Evolutionary conservation across 1,284 basidiomycete genomes (phyloP).

Genomic region (Vanrija sp.): DNA sequence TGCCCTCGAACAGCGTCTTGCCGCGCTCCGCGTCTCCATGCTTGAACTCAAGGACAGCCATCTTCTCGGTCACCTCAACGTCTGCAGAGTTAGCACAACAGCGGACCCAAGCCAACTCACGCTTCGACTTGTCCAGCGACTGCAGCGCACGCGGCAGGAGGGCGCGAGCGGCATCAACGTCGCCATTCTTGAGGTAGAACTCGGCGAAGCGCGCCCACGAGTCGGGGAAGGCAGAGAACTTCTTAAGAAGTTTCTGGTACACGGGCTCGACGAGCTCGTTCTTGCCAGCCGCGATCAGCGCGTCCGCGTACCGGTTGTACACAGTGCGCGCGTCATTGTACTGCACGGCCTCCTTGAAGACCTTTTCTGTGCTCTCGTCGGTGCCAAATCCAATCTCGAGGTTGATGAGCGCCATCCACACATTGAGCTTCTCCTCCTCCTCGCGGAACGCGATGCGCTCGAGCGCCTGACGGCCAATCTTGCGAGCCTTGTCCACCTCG

Average conservation of each 20-base stretch:
- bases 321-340: slow-evolving; percentile 91
- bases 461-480: slow-evolving; percentile 78
- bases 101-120: slow-evolving; percentile 54
- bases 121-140: slow-evolving; percentile 90
- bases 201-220: slow-evolving; percentile 88
- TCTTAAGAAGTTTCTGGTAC: slow-evolving; percentile 78
- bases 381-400: slow-evolving; percentile 92
- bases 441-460: slow-evolving; percentile 90
- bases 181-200: slow-evolving; percentile 63
- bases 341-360: slow-evolving; percentile 85
- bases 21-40: slow-evolving; percentile 90
- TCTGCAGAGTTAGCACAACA: slow-evolving; percentile 54
- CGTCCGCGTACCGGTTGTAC: slow-evolving; percentile 75
- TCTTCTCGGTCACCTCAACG: slow-evolving; percentile 88
- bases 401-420: slow-evolving; percentile 96
- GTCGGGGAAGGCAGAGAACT: slow-evolving; percentile 86
- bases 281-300: slow-evolving; percentile 80
- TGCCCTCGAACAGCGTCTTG: slow-evolving; percentile 93
- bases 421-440: slow-evolving; percentile 92
- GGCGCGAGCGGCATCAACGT: slow-evolving; percentile 75
- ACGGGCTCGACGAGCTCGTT: slow-evolving; percentile 76
- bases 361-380: slow-evolving; percentile 67
- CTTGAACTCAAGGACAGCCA: slow-evolving; percentile 93
- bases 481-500: slow-evolving; percentile 89
- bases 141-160: slow-evolving; percentile 86